These are phyloP conservation scores for Cucurbita ficifolia DNA, from an alignment of 306 rosid genomes.

Conservation along the genomic window DNA sequence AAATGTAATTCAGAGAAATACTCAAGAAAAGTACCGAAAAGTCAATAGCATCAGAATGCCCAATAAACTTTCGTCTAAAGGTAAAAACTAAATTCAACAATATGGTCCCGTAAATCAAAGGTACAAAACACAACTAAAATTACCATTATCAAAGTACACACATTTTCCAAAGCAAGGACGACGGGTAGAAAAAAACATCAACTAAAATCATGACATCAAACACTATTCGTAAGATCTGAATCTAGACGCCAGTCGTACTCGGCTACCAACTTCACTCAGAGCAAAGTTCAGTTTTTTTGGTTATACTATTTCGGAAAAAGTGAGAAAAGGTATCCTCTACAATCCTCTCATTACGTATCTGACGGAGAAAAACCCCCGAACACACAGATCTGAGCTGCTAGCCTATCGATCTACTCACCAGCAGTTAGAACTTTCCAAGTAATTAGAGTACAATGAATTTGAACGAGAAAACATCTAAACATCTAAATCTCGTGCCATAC, in stretches of 20 bases:
- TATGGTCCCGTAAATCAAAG: not conserved
- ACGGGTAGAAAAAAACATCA: not conserved
- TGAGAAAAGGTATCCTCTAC: not conserved
- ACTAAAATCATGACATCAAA: not conserved
- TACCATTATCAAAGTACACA: not conserved
- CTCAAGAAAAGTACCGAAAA: not conserved
- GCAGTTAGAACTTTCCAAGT: too few species aligned
- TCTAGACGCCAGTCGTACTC: not conserved
- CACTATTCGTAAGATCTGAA: not conserved
- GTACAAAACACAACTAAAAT: not conserved
- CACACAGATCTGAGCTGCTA: not conserved
- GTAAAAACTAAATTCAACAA: not conserved
- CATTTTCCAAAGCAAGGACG: not conserved
- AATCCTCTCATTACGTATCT: too few species aligned
- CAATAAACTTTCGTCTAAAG: not conserved
- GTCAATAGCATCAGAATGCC: not conserved
- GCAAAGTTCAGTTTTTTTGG: not conserved
- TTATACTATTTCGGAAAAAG: too few species aligned
- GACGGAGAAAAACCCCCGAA: not conserved
- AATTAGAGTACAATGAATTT: not conserved
- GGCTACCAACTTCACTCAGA: not conserved
- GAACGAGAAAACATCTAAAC: not conserved
- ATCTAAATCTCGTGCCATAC: too few species aligned
- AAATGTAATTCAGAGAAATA: not conserved
- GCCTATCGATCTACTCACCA: not conserved